A percentile compares a stretch with the other conserved stretches of the same genome.
Evolutionary conservation across 1,284 basidiomycete genomes (phyloP).

Genomic region (Austroboletus novae-zelandiae): DNA sequence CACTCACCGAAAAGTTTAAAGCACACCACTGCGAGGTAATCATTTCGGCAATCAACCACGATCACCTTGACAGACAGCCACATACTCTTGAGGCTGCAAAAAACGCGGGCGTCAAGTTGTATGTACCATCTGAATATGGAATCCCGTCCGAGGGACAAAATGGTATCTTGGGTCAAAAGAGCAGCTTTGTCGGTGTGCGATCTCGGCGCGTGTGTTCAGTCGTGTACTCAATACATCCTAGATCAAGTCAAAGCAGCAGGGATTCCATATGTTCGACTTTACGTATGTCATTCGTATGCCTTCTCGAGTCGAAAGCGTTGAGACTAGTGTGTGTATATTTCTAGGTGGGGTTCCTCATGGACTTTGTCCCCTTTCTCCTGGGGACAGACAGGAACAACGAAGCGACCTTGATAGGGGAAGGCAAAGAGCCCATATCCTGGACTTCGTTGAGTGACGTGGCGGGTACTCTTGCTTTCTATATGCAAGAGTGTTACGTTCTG

Average conservation of each 20-base stretch:
- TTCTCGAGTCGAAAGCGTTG: background rate
- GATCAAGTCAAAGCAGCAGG: constrained; percentile 23
- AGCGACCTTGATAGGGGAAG: constrained; percentile 27
- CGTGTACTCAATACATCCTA: background rate
- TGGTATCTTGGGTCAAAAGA: constrained; percentile 16
- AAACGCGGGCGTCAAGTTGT: constrained; percentile 31
- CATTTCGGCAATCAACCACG: constrained; percentile 27
- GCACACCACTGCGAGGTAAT: constrained; percentile 29
- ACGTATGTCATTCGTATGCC: constrained; percentile 17
- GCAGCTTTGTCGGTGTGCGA: constrained; percentile 15
- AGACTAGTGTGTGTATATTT: background rate
- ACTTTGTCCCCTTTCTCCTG: constrained; percentile 18
- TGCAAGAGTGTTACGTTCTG: background rate
- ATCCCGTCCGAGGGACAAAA: constrained; percentile 20
- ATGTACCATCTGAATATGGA: constrained; percentile 37
- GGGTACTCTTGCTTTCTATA: constrained; percentile 3
- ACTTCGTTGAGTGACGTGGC: constrained; percentile 32
- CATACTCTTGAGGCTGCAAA: constrained; percentile 30
- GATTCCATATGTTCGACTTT: constrained; percentile 28
- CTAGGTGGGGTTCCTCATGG: constrained; percentile 18
- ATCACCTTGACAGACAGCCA: constrained; percentile 24
- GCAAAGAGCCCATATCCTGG: constrained; percentile 24
- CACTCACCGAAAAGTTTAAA: constrained; percentile 26
- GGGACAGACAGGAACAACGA: constrained; percentile 22
- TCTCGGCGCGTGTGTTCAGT: background rate